Conservation (phyloP, 805 yeast species). For the Ascoidea rubescens region DNA sequence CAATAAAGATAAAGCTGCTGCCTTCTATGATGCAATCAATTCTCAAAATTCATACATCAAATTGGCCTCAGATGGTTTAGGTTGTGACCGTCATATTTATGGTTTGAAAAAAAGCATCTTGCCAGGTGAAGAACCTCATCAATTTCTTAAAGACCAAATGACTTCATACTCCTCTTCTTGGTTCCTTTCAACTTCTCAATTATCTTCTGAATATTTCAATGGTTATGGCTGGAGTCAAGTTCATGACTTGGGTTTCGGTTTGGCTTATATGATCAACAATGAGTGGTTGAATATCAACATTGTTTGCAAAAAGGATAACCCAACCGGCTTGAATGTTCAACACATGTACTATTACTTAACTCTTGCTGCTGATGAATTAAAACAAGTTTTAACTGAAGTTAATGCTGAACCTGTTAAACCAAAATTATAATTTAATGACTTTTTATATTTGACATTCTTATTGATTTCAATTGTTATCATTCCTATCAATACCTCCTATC, state of each 20-base stretch:
- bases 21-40: slow-evolving; percentile 58
- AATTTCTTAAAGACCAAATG: slow-evolving; percentile 61
- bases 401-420: slow-evolving; percentile 3
- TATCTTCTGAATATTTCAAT: slow-evolving; percentile 72
- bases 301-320: slow-evolving; percentile 52
- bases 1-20: slow-evolving; percentile 40
- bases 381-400: slow-evolving; percentile 32
- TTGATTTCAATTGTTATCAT: neutral
- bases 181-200: slow-evolving; percentile 82
- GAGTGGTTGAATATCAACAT: slow-evolving; percentile 81
- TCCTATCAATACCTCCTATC: too few relatives aligned
- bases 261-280: slow-evolving; percentile 83
- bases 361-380: slow-evolving; percentile 73
- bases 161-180: slow-evolving; percentile 68
- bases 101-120: slow-evolving; percentile 68
- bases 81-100: slow-evolving; percentile 87
- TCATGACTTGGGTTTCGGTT: slow-evolving; percentile 83
- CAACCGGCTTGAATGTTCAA: slow-evolving; percentile 39
- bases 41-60: slow-evolving; percentile 64
- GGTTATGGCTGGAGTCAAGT: slow-evolving; percentile 97
- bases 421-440: neutral
- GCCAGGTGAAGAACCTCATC: slow-evolving; percentile 45
- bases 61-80: slow-evolving; percentile 73
- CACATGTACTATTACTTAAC: slow-evolving; percentile 54
- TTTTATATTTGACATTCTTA: neutral